Percentiles rank a stretch among this genome's conserved stretches.
Conservation (phyloP, 352 stramenopile species). For the Albugo laibachii region DNA sequence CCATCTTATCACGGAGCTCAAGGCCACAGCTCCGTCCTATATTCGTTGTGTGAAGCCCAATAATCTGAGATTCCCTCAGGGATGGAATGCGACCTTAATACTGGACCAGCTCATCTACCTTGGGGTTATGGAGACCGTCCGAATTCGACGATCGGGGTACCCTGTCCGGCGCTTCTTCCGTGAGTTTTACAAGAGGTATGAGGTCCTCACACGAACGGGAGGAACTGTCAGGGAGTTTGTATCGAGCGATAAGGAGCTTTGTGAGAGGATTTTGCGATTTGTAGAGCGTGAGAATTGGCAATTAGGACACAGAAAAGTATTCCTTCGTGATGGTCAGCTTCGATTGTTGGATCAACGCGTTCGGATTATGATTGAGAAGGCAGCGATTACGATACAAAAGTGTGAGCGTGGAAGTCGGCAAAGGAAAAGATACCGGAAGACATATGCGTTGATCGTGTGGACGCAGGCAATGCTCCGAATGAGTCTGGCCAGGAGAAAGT, state of each 20-base stretch:
- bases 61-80: slow-evolving; percentile 69
- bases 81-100: slow-evolving; percentile 75
- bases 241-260: slow-evolving; percentile 62
- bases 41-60: slow-evolving; percentile 87
- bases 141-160: slow-evolving; percentile 74
- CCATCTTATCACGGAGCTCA: slow-evolving; percentile 70
- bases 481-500: slow-evolving; percentile 32
- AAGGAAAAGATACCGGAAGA: slow-evolving; percentile 38
- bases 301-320: slow-evolving; percentile 77
- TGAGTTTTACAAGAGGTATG: slow-evolving; percentile 77
- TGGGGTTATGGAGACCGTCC: slow-evolving; percentile 80
- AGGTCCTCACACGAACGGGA: slow-evolving; percentile 55
- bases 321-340: slow-evolving; percentile 67
- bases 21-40: slow-evolving; percentile 68
- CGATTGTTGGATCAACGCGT: slow-evolving; percentile 66
- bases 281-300: slow-evolving; percentile 76
- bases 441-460: slow-evolving; percentile 31
- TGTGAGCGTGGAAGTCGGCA: slow-evolving; percentile 42
- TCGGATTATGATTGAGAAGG: slow-evolving; percentile 71
- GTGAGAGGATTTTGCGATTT: slow-evolving; percentile 53
- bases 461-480: slow-evolving; percentile 55
- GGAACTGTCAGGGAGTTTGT: slow-evolving; percentile 24
- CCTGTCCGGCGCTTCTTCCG: slow-evolving; percentile 69
- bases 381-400: slow-evolving; percentile 58
- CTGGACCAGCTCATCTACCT: slow-evolving; percentile 80